Conservation (phyloP, 2,329 filamentous ascomycete genomes). For the Colletotrichum brevisporum region DNA sequence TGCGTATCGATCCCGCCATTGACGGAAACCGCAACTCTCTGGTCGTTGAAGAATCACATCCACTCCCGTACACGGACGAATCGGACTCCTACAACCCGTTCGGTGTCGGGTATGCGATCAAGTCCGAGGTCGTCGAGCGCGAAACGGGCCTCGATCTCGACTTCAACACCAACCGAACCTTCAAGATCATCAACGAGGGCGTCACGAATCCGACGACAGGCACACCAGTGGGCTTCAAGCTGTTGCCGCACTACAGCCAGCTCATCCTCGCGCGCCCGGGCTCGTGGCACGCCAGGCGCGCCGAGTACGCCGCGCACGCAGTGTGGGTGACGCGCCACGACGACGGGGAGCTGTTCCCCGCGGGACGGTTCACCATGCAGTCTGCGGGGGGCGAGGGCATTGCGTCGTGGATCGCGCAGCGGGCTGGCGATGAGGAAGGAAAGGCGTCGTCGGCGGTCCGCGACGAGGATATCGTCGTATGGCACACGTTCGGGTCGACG, state of each 20-base stretch:
- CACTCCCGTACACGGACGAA: constrained; percentile 56
- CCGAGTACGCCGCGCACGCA: constrained; percentile 59
- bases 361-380: constrained; percentile 61
- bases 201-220: constrained; percentile 58
- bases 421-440: constrained; percentile 51
- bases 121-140: constrained; percentile 57
- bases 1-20: constrained; percentile 75
- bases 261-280: constrained; percentile 56
- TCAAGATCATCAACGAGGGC: constrained; percentile 64
- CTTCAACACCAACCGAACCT: constrained; percentile 61
- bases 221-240: constrained; percentile 62
- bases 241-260: constrained; percentile 62
- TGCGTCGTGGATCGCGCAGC: constrained; percentile 55
- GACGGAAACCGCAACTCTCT: constrained; percentile 72
- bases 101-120: constrained; percentile 61
- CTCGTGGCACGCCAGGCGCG: constrained; percentile 56
- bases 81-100: constrained; percentile 61
- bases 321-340: constrained; percentile 61
- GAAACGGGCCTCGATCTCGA: constrained; percentile 65
- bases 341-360: constrained; percentile 59
- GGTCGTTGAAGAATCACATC: constrained; percentile 53
- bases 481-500: constrained; percentile 72
- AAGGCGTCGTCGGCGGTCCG: constrained; percentile 56
- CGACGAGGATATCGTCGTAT: constrained; percentile 69
- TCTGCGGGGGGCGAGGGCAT: constrained; percentile 59